These are phyloP conservation scores for Trichoderma sp. DNA, from an alignment of 2,329 filamentous ascomycete genomes.

Conservation along the genomic window DNA sequence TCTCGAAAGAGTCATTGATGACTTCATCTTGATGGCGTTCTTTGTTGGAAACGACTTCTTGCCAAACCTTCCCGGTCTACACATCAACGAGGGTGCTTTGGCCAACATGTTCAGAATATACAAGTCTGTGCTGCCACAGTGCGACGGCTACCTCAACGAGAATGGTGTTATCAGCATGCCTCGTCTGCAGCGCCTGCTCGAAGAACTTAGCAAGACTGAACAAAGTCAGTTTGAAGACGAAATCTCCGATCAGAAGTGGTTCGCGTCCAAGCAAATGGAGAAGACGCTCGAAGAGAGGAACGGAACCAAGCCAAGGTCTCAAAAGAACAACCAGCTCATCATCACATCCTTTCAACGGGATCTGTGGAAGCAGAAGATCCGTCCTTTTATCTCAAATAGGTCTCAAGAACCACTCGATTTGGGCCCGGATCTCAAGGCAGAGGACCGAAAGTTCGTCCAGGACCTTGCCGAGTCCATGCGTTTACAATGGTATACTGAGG, in stretches of 20 bases:
- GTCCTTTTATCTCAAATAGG: conserved; percentile 77
- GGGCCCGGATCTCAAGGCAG: conserved; percentile 70
- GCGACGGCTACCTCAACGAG: conserved; percentile 95
- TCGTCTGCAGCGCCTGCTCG: conserved; percentile 74
- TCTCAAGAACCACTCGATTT: conserved; percentile 70
- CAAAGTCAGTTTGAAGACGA: conserved; percentile 92
- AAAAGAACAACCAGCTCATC: conserved; percentile 60
- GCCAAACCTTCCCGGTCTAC: conserved; percentile 90
- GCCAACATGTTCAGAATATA: conserved; percentile 98
- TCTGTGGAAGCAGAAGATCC: conserved; percentile 77
- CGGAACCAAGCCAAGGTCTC: conserved; percentile 55
- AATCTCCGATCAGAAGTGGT: conserved; percentile 86
- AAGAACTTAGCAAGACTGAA: conserved; percentile 86
- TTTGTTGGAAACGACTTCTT: conserved; percentile 99
- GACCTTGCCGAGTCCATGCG: conserved; percentile 70
- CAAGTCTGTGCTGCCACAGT: conserved; percentile 83
- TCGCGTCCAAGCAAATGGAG: conserved; percentile 79
- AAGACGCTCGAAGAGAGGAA: conserved; percentile 63
- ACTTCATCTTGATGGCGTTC: conserved; percentile 99
- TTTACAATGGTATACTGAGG: conserved; percentile 59
- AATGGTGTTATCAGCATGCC: conserved; percentile 87
- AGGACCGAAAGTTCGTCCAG: conserved; percentile 91
- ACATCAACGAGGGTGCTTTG: conserved; percentile 97
- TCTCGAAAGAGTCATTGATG: conserved; percentile 95
- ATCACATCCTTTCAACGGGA: conserved; percentile 80